These are phyloP conservation scores for Linum trigynum DNA, from an alignment of 345 rosid genomes.

Conservation along the genomic window DNA sequence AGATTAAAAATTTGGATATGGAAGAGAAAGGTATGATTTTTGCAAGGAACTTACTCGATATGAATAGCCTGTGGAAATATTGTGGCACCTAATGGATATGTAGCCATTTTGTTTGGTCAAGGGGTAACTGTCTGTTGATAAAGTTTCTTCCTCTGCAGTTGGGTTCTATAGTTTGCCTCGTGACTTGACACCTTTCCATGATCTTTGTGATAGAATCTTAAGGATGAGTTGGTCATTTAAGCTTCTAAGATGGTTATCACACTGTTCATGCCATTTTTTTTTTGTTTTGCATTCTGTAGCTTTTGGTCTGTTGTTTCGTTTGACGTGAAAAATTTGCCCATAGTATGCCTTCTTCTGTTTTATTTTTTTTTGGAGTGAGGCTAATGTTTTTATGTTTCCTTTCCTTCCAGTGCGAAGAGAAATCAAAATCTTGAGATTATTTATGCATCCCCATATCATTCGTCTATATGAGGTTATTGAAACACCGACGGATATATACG, in stretches of 20 bases:
- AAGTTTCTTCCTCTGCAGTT: neutral
- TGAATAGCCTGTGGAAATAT: neutral
- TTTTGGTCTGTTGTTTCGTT: neutral
- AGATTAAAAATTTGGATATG: conserved; percentile 73
- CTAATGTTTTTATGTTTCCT: neutral
- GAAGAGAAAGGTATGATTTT: conserved; percentile 66
- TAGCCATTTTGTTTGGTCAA: neutral
- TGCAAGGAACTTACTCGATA: neutral
- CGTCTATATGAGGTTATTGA: conserved; percentile 92
- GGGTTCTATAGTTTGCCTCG: neutral
- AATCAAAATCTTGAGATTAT: conserved; percentile 77
- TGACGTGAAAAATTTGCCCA: neutral
- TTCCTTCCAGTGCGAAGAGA: conserved; percentile 73
- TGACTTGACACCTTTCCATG: neutral
- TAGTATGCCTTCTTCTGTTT: neutral
- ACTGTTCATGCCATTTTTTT: neutral
- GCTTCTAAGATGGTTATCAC: neutral
- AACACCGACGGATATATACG: conserved; percentile 65
- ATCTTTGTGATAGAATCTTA: neutral
- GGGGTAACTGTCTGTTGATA: neutral
- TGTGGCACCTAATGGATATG: neutral
- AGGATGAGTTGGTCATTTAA: neutral
- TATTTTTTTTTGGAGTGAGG: neutral
- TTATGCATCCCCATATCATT: conserved; percentile 93
- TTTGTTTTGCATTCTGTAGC: neutral